A percentile compares a stretch with the other conserved stretches of the same genome.
Conservation (phyloP, 1,284 basidiomycete species). For the Fomitiporia mediterranea region DNA sequence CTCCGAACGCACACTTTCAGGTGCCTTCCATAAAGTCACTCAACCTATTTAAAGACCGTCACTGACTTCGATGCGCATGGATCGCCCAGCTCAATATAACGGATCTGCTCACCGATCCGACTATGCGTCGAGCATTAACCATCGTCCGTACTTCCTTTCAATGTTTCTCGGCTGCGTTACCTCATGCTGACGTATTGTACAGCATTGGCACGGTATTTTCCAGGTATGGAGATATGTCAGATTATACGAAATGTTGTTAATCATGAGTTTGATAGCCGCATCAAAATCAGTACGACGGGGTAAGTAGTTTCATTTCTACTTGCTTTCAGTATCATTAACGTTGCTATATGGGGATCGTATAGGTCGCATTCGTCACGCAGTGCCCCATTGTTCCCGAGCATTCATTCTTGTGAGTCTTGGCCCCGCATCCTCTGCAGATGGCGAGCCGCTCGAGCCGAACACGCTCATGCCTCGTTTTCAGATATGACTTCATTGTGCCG, state of each 20-base stretch:
- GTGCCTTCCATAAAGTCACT: conserved; percentile 1
- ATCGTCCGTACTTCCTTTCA: conserved; percentile 27
- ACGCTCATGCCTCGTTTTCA: no score
- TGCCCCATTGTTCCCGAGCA: conserved; percentile 46
- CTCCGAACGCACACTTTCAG: conserved; percentile 13
- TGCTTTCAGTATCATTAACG: not conserved
- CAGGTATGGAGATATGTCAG: no score
- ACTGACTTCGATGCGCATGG: not conserved
- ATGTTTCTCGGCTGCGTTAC: not conserved
- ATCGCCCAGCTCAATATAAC: conserved; percentile 33
- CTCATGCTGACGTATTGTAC: not conserved
- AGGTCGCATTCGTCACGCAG: conserved; percentile 36
- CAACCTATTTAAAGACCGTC: not conserved
- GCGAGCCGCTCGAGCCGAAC: not conserved
- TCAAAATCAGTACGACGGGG: conserved; percentile 5
- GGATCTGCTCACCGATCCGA: conserved; percentile 31
- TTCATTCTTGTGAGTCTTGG: conserved; percentile 36
- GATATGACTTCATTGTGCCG: conserved; percentile 31
- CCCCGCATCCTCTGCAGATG: not conserved
- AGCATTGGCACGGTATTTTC: conserved; percentile 39
- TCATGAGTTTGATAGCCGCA: conserved; percentile 5
- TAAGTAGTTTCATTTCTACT: not conserved
- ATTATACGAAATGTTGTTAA: no score
- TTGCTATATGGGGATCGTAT: no score
- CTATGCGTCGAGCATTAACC: conserved; percentile 32